Evolutionary conservation across 2,329 filamentous ascomycete genomes (phyloP), one percentile per base, ranked within the genome.

Genomic region (Balansia obtecta): DNA sequence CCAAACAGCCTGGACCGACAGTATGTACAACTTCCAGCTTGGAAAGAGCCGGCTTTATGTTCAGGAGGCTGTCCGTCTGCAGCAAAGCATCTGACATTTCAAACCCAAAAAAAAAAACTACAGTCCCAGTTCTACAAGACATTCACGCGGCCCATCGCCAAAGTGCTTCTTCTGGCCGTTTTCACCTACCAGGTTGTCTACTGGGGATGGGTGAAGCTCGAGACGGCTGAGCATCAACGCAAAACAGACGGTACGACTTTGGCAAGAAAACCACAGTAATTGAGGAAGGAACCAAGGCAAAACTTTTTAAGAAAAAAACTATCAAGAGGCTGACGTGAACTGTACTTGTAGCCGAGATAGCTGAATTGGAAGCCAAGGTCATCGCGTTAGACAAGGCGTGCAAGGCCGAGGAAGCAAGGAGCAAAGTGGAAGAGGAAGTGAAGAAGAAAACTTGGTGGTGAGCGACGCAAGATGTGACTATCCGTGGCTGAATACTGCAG

Each of bases 151-250:
- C 86, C 87, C 2, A 72, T 91, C 44, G 75, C 79, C 49, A 91
- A 89, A 68, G 81, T 82, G 49, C 78, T 88, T 56, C 73, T 91
- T 38, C 75, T 85, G 61, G 85, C 87, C 49, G 76, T 89, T 50
- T 82, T 88, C 61, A 85, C 83, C 2, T 93, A 91, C 65, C 87
- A 93, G 67, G 59, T 86, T n/a, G 67, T 76, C 13, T 91, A 90
- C 68, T 88, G 79, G 71, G 70, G 69, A 13, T 93, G 87, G 87
- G 63, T 79, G 38, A 86, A 83, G 66, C 72, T 91, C 47, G 86
- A 90, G 65, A 76, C 77, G 34, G 75, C 86, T 49, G 87, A 93
- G 68, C 71, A 78, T 51, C 80, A 76, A 60, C 68, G 70, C 18
- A 71, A 80, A 43, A 78, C 77, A 57, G 68, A 76, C 57, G 75